A percentile compares a stretch with the other conserved stretches of the same genome.
phyloP scores from a whole-genome alignment of 352 stramenopile genomes.

The Pythium coloratum region DNA sequence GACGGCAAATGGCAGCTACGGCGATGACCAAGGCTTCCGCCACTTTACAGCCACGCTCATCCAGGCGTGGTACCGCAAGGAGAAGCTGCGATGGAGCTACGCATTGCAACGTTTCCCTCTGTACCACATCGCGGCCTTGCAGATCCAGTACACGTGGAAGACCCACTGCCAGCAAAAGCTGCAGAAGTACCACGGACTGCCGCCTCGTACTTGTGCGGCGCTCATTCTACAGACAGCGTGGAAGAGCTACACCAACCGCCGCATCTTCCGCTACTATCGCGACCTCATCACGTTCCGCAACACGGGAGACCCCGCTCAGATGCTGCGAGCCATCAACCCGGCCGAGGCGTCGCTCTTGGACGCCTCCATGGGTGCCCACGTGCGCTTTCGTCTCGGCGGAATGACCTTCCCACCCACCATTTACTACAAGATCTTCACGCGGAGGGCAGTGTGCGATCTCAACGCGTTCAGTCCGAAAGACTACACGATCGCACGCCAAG shows the following conservation, averaged over 20 bases:
- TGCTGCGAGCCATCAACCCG: conserved; percentile 86
- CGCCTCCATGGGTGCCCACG: conserved; percentile 71
- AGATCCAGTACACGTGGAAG: conserved; percentile 81
- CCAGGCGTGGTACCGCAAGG: conserved; percentile 75
- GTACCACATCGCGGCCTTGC: conserved; percentile 85
- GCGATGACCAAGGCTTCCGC: conserved; percentile 56
- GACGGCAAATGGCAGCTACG: conserved; percentile 42
- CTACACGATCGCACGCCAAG: conserved; percentile 66
- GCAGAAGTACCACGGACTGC: conserved; percentile 29
- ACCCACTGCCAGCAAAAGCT: conserved; percentile 46
- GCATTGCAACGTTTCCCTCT: conserved; percentile 55
- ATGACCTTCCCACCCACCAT: conserved; percentile 89
- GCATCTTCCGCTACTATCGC: conserved; percentile 80
- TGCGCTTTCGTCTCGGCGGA: conserved; percentile 89
- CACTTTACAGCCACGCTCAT: conserved; percentile 58
- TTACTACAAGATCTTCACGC: conserved; percentile 94
- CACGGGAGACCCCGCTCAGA: conserved; percentile 69
- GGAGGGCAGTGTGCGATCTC: conserved; percentile 83
- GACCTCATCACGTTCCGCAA: conserved; percentile 82
- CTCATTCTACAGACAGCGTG: conserved; percentile 59
- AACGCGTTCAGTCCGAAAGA: conserved; percentile 90
- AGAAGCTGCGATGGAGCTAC: conserved; percentile 44
- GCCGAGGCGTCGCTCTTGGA: conserved; percentile 76
- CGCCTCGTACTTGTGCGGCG: conserved; percentile 43
- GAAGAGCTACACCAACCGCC: conserved; percentile 71